Evolutionary conservation across 2,329 filamentous ascomycete species (phyloP).

Genomic region (Trichoderma cornu-damae): DNA sequence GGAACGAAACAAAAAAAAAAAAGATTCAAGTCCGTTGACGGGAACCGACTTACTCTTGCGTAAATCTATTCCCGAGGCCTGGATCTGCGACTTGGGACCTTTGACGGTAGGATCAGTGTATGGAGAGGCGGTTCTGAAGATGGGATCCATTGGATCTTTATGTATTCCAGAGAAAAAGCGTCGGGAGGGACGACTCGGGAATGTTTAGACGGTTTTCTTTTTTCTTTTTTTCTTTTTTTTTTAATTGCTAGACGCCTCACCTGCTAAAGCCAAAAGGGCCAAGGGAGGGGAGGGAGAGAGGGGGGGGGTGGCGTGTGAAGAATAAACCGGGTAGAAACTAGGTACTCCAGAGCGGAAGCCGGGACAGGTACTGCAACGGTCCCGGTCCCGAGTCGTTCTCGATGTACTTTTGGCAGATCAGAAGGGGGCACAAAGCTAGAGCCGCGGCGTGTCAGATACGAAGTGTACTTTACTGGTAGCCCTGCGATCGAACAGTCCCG

Average conservation of each 20-base stretch:
- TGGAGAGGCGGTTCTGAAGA: conserved; percentile 35
- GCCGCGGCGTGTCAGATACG: conserved; percentile 1
- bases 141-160: conserved; percentile 39
- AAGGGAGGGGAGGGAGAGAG: conserved; percentile 6
- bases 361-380: conserved; percentile 18
- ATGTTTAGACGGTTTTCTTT: conserved; percentile 12
- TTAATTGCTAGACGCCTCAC: conserved; percentile 13
- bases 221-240: background rate
- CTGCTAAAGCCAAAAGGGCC: conserved; percentile 12
- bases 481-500: conserved; percentile 16
- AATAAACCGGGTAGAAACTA: background rate
- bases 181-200: background rate
- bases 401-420: conserved; percentile 13
- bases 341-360: conserved; percentile 1
- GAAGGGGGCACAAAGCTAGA: conserved; percentile 10
- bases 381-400: conserved; percentile 4
- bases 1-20: too few species aligned
- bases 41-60: conserved; percentile 38
- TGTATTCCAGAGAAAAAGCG: conserved; percentile 32
- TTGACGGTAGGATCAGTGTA: conserved; percentile 37
- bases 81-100: conserved; percentile 37
- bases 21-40: background rate
- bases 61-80: conserved; percentile 36
- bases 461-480: background rate
- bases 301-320: conserved; percentile 10